Percentiles rank a stretch among this genome's conserved stretches.
Conservation (phyloP, 140 eudicot species). For the Flaveria floridana region DNA sequence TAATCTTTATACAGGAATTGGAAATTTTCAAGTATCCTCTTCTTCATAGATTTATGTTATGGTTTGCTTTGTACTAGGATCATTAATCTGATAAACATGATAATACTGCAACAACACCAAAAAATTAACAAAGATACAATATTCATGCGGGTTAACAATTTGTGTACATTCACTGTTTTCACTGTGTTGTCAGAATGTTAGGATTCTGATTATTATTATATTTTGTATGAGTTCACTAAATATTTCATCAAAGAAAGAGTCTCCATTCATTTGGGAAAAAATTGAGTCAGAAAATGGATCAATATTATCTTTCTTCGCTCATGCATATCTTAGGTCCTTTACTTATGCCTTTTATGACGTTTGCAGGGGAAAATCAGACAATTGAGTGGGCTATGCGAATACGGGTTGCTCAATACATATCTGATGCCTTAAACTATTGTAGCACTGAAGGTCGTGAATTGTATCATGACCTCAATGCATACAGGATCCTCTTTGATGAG, state of each 20-base stretch:
- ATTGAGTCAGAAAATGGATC: neutral
- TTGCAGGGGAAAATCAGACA: conserved; percentile 93
- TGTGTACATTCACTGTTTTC: neutral
- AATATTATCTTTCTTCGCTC: neutral
- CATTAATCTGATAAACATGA: neutral
- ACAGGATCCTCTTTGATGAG: conserved; percentile 89
- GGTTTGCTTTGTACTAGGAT: neutral
- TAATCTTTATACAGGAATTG: neutral
- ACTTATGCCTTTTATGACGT: neutral
- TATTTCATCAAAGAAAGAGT: neutral
- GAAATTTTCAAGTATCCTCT: neutral
- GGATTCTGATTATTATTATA: neutral
- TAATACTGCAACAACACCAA: neutral
- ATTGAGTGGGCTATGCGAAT: conserved; percentile 96
- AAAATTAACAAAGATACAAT: neutral
- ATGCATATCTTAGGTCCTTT: neutral
- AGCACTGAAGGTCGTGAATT: conserved; percentile 63
- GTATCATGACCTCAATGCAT: conserved; percentile 91
- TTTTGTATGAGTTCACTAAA: neutral
- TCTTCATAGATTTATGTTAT: conserved; percentile 6
- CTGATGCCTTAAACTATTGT: conserved; percentile 88
- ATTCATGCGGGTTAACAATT: neutral
- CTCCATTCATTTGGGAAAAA: neutral
- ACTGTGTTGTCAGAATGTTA: neutral
- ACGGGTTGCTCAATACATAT: conserved; percentile 82